Percentiles rank a stretch among this genome's conserved stretches.
Evolutionary conservation across 2,329 filamentous ascomycete species (phyloP).

Genomic region (Botrytis aclada): DNA sequence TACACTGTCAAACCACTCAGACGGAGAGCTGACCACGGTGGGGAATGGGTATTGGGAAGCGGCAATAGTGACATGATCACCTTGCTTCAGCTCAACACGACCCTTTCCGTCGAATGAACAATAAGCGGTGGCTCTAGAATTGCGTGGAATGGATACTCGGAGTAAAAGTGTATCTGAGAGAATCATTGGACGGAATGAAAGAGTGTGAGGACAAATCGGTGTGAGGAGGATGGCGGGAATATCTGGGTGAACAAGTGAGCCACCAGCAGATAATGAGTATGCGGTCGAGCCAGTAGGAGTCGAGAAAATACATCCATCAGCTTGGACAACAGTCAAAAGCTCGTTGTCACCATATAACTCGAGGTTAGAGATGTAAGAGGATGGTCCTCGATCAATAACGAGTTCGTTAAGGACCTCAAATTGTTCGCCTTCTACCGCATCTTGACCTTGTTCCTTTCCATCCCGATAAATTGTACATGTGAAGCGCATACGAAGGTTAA

Average conservation of each 20-base stretch:
- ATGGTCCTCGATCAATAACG: conserved; percentile 95
- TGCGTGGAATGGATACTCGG: conserved; percentile 79
- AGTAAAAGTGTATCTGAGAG: conserved; percentile 92
- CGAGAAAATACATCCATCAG: conserved; percentile 96
- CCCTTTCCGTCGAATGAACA: conserved; percentile 98
- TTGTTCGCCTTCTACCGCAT: conserved; percentile 83
- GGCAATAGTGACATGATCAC: conserved; percentile 93
- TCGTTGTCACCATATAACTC: conserved; percentile 96
- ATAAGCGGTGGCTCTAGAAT: conserved; percentile 88
- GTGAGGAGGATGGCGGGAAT: conserved; percentile 96
- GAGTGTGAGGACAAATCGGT: conserved; percentile 93
- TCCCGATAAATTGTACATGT: conserved; percentile 94
- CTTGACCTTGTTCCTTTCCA: conserved; percentile 55
- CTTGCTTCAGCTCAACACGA: conserved; percentile 85
- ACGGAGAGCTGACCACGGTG: conserved; percentile 83
- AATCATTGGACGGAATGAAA: conserved; percentile 97
- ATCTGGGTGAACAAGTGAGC: conserved; percentile 92
- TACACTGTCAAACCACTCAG: conserved; percentile 97
- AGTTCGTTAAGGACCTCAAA: conserved; percentile 98
- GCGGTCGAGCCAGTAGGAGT: conserved; percentile 94
- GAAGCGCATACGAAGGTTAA: conserved; percentile 97
- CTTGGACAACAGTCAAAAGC: conserved; percentile 90
- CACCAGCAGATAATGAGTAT: conserved; percentile 93
- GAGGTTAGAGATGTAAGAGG: conserved; percentile 93
- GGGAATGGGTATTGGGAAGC: conserved; percentile 97